Evolutionary conservation across 1,284 basidiomycete species (phyloP), one percentile per base, ranked within the genome.

Genomic region (Tylopilus sp.): DNA sequence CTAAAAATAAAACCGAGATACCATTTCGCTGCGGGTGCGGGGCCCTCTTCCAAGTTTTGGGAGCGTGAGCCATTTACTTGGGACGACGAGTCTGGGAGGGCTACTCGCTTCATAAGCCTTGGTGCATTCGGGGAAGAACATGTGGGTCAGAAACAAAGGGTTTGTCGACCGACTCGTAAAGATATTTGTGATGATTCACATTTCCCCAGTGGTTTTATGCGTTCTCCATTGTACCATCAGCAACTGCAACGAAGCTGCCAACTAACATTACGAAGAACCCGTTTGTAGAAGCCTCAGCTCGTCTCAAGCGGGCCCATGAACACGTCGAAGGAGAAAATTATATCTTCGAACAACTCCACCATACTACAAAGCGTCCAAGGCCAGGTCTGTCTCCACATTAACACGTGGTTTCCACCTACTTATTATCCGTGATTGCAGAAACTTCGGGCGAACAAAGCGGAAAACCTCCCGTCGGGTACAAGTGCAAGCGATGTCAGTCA

Each of bases 41-140:
- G 75, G 33, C 69, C 65, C 29, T 77, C 76, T 14, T 76, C 83
- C 1, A 75, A 75, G 54, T 97, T 94, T 67, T 96, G 93, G 92
- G 94, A 97, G 66, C 74, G 93, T 47, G 92, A 95, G 57, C 93
- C 94, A 3, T 94, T 83, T 64, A 69, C 80, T 6, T 96, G 93
- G 93, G 77, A 82, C 30, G 83, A 84, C 31, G 81, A 84, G 48
- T 71, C 73, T 17, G 82, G 80, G 56, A 76, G 88, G 51, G 70
- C 88, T 38, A 82, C 85, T 31, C 76, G 92, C 33, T 91, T 91
- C 57, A 79, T 96, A 46, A 85, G 87, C 60, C 74, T 97, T 7
- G 94, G 91, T 31, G 77, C 86, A n/a, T 88, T 96, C 65, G 91
- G 90, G 11, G 77, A 79, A 57, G 69, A 76, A 14, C 63, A 71